Evolutionary conservation across 2,329 filamentous ascomycete genomes (phyloP), one percentile per base, ranked within the genome.

Genomic region (Hymenoscyphus linearis): DNA sequence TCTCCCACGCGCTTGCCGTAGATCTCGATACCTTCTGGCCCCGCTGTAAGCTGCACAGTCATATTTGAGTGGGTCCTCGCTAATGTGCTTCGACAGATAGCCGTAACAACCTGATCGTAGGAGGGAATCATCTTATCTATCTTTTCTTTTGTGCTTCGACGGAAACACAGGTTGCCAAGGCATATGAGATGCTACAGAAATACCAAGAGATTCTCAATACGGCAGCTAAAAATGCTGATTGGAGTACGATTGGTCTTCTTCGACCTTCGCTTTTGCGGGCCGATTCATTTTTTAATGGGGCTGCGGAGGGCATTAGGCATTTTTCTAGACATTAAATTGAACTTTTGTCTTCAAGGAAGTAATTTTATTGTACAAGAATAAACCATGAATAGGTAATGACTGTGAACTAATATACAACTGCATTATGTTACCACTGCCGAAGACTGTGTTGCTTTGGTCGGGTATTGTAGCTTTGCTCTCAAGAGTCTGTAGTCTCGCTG

Each of bases 91-190:
- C 5, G 5, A 16, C 31, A 66, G 62, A 66, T 57, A 70, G 71
- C 18, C 74, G 78, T 14, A 78, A 77, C 7, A 78, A 80, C 60
- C 68, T 80, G 0, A 79, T 80, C 3, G 70, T 79, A 0, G 78
- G 76, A 40, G 77, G 78, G 16, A 80, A 80, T 64, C 80, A 80
- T 57, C 71, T 80, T 55, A 78, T 80, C 27, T 79, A 79, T 62
- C 72, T 80, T 0, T 80, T 80, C 55, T 71, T 80, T 1, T 69
- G 79, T 3, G 77, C 78, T 0, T 74, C 76, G 6, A 67, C 64
- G 3, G 60, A 64, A 52, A 22, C 14, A 5, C 62, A 65, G 26
- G 65, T 65, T 3, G 53, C 61, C 2, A 60, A 62, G 13, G 59
- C 60, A 4, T 65, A 67, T 44, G 59, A 59, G 14, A 60, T 67